Base-by-base conservation (phyloP, 2,329 filamentous ascomycete genomes). In the Aspergillus arachidicola region DNA sequence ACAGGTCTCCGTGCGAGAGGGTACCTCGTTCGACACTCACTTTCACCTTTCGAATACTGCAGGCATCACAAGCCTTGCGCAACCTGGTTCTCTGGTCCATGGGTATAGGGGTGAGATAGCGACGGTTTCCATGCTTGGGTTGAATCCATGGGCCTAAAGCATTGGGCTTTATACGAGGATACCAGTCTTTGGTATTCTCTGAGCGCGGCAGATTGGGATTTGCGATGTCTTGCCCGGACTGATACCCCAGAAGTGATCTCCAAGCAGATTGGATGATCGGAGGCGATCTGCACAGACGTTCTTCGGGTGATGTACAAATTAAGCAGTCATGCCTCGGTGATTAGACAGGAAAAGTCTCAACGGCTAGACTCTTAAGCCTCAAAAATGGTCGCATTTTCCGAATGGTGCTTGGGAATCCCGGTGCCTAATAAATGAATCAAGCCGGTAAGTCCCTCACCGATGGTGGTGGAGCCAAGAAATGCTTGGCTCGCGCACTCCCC, bases 11-110 rank as follows among this genome's bases (percentile, higher is more conserved):
- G 28, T 11, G 30, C 5, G n/a, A 21, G 34, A 51, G 57, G 19
- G 30, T 23, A 34, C 12, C 28, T 43, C 7, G n/a, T 6, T 14
- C 23, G 26, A 26, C n/a, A 68, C 71, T 61, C 71, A 84, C 82
- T 78, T 84, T 85, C 59, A 85, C 83, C 71, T 85, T 85, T 38
- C 83, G 78, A 59, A 83, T 81, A 71, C 81, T 84, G 65, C 83
- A 85, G 64, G 81, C 82, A 73, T 85, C 83, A 73, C 83, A 85
- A 57, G 83, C 83, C 74, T 83, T 84, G 61, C 80, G 78, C 68
- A 84, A 70, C 65, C 83, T 74, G 54, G 75, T 75, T 73, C 78
- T 76, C 61, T 68, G 65, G 68, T 78, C 76, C 77, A 79, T 79
- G 64, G 63, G 68, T 66, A 59, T 65, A 64, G 43, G 58, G 62